Evolutionary conservation across 169 alveolate species (phyloP), one percentile per base, ranked within the genome.

Genomic region (Cryptosporidium felis): DNA sequence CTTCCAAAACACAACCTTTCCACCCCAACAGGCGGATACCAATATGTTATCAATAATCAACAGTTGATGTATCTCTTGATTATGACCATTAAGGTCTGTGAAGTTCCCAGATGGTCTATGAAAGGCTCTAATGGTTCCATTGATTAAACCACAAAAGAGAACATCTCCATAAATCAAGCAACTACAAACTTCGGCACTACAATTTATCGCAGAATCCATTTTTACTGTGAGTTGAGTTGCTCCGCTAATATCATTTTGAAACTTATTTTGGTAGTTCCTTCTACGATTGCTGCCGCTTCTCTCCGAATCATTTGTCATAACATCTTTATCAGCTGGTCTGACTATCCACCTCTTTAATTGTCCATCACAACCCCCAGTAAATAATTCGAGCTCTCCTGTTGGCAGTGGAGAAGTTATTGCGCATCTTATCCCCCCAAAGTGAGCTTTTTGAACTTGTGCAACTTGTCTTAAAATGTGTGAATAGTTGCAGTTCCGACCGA

Each of bases 1-100:
- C 21, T 74, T 74, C 85, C 85, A 74, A 74, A 74, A 74, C 12
- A 74, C 28, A 16, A 74, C 41, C 58, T 74, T 74, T 6, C 85
- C 85, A 9, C 85, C 85, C 85, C 85, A 74, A 36, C 85, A 74
- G n/a, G 85, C 85, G 38, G 85, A 74, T 6, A 74, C 85, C 21
- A 74, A 38, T 9, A 74, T 49, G 40, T 74, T 74, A 34, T 74
- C 85, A 23, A 74, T 74, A 23, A 74, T 74, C n/a, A 74, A 56
- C 32, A 74, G 67, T 53, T 74, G 85, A 36, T 74, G 85, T 74
- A 74, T 74, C 56, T 74, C 85, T 36, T 74, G 85, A 49, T 40
- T 74, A 21, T 74, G 85, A 5, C 85, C 85, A 74, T 26, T 18
- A 23, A 74, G 32, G 18, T 74, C 85, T 38, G 67, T 74, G 38